Evolutionary conservation across 1,139 yeast genomes (phyloP).

Genomic region (Zygoascus hellenicus): DNA sequence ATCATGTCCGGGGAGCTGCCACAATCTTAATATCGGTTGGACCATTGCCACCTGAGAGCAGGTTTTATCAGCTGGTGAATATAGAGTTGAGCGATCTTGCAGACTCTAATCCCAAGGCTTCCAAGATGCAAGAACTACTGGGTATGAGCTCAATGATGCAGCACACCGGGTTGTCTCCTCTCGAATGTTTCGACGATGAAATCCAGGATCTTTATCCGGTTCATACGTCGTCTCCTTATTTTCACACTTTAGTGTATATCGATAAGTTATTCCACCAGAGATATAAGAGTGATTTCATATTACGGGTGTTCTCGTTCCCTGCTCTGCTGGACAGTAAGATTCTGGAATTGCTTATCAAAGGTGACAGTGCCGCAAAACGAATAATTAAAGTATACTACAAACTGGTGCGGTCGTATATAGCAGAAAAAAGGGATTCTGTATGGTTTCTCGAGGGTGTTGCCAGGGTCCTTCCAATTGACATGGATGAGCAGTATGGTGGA

Average conservation of each 20-base stretch:
- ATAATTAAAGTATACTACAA: constrained; percentile 86
- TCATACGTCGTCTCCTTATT: constrained; percentile 73
- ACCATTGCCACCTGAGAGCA: constrained; percentile 71
- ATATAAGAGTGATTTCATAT: constrained; percentile 75
- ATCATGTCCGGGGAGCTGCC: constrained; percentile 95
- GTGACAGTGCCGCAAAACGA: constrained; percentile 81
- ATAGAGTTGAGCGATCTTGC: constrained; percentile 73
- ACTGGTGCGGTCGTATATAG: constrained; percentile 70
- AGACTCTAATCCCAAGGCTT: constrained; percentile 38
- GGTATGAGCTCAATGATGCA: constrained; percentile 11
- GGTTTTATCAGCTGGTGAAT: constrained; percentile 34
- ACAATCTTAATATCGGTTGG: constrained; percentile 91
- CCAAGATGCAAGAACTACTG: constrained; percentile 6
- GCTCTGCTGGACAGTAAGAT: constrained; percentile 80
- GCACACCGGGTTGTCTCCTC: constrained; percentile 33
- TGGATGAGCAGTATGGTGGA: constrained; percentile 35
- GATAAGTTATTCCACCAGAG: constrained; percentile 75
- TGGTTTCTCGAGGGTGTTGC: constrained; percentile 95
- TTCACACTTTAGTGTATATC: constrained; percentile 77
- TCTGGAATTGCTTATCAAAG: constrained; percentile 67
- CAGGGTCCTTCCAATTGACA: constrained; percentile 51
- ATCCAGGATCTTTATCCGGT: constrained; percentile 84
- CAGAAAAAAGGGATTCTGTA: constrained; percentile 80
- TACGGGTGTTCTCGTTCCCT: constrained; percentile 88
- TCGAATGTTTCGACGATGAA: constrained; percentile 82